Percentiles rank a stretch among this genome's conserved stretches.
Conservation (phyloP, 2,329 filamentous ascomycete species). For the Aspergillus calidoustus region DNA sequence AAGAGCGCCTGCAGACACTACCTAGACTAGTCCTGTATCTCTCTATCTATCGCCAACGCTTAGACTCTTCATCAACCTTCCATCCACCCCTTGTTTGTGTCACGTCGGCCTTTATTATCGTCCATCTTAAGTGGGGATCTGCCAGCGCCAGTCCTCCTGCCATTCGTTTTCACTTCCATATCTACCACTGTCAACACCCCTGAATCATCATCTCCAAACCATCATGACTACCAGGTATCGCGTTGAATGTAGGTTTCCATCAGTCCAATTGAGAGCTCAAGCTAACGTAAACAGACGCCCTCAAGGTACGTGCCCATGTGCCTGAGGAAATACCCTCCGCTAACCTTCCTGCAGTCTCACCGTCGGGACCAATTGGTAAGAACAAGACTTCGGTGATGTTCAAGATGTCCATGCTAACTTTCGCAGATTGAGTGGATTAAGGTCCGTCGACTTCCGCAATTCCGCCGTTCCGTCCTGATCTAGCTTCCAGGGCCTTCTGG, state of each 20-base stretch:
- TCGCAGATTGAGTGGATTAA: slow-evolving; percentile 88
- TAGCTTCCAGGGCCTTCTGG: slow-evolving; percentile 67
- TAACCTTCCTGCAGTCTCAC: slow-evolving; percentile 66
- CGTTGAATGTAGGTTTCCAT: slow-evolving; percentile 69
- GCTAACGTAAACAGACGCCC: slow-evolving; percentile 56
- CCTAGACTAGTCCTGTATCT: not conserved
- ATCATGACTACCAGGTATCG: slow-evolving; percentile 55
- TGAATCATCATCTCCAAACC: not conserved
- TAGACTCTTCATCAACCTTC: not conserved
- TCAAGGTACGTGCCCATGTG: slow-evolving; percentile 56
- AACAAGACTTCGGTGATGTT: slow-evolving; percentile 4
- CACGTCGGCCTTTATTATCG: not conserved
- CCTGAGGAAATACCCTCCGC: slow-evolving; percentile 7
- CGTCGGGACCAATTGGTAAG: slow-evolving; percentile 83
- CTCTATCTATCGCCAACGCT: not conserved
- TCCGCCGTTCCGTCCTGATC: not conserved
- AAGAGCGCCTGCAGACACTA: not conserved
- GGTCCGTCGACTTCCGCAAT: slow-evolving; percentile 39
- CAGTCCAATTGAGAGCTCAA: slow-evolving; percentile 1
- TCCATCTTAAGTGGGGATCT: not conserved
- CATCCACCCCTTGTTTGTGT: slow-evolving; percentile 1
- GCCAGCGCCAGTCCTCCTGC: not conserved
- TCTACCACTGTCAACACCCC: not conserved
- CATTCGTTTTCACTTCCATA: not conserved
- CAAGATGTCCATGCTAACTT: slow-evolving; percentile 8